Conservation (phyloP, 805 yeast genomes). For the Candida maltosa region DNA sequence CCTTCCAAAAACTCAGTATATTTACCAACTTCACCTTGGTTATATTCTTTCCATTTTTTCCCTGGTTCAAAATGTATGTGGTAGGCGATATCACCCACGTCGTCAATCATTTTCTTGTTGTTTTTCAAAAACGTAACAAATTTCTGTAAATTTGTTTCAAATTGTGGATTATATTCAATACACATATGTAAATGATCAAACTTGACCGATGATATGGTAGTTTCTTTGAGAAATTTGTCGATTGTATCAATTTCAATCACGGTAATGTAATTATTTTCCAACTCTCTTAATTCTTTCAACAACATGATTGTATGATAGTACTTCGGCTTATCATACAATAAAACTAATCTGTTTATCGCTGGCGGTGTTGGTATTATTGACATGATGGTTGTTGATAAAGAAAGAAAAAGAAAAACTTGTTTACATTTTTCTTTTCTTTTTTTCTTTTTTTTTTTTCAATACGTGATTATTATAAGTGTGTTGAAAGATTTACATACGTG, state of each 20-base stretch:
- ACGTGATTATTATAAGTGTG: too few relatives aligned
- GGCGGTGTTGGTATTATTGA: slow-evolving; percentile 1
- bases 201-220: slow-evolving; percentile 9
- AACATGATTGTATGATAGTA: slow-evolving; percentile 24
- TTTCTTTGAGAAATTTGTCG: slow-evolving; percentile 8
- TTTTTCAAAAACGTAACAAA: slow-evolving; percentile 18
- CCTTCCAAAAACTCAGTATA: slow-evolving; percentile 23
- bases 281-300: slow-evolving; percentile 18
- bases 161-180: slow-evolving; percentile 29
- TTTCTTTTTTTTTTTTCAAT: too few relatives aligned
- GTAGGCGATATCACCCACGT: slow-evolving; percentile 23
- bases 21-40: slow-evolving; percentile 17
- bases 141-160: slow-evolving; percentile 19
- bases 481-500: too few relatives aligned
- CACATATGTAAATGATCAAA: slow-evolving; percentile 24
- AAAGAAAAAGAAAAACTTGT: too few relatives aligned
- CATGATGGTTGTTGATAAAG: neutral
- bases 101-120: slow-evolving; percentile 13
- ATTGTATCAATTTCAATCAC: slow-evolving; percentile 18
- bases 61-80: slow-evolving; percentile 32
- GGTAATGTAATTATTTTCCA: slow-evolving; percentile 14
- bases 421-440: too few relatives aligned
- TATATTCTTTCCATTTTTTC: slow-evolving; percentile 30
- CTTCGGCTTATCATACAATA: slow-evolving; percentile 25
- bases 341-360: slow-evolving; percentile 11